Conservation (phyloP, 345 rosid genomes). For the Psidium guajava region DNA sequence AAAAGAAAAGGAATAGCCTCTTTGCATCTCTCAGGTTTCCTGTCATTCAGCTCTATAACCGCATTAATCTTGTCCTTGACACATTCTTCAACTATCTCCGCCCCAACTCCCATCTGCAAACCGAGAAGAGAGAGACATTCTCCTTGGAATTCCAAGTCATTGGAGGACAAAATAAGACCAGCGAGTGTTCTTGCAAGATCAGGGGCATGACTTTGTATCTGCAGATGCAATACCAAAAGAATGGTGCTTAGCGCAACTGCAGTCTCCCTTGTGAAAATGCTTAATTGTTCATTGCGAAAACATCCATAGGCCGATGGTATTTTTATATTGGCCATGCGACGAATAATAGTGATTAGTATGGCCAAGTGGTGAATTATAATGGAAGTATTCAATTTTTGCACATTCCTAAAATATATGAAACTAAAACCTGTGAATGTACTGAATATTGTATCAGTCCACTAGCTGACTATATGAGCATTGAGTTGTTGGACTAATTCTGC, state of each 20-base stretch:
- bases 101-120: constrained; percentile 23
- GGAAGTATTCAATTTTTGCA: neutral
- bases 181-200: constrained; percentile 79
- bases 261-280: neutral
- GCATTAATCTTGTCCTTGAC: constrained; percentile 58
- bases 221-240: constrained; percentile 2
- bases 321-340: neutral
- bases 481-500: neutral
- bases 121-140: constrained; percentile 80
- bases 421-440: neutral
- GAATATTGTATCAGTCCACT: neutral
- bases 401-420: neutral
- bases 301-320: neutral
- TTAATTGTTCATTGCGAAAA: neutral
- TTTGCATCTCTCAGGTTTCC: constrained; percentile 45
- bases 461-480: neutral
- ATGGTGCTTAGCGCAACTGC: neutral
- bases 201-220: constrained; percentile 79
- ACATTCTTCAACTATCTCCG: constrained; percentile 37
- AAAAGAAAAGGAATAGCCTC: constrained; percentile 50
- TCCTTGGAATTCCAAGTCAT: constrained; percentile 52
- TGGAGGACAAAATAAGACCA: constrained; percentile 63
- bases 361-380: neutral
- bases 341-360: neutral
- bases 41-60: constrained; percentile 53